Base-by-base conservation (phyloP, 768 basidiomycete genomes). In the Clitopilus hobsonii region DNA sequence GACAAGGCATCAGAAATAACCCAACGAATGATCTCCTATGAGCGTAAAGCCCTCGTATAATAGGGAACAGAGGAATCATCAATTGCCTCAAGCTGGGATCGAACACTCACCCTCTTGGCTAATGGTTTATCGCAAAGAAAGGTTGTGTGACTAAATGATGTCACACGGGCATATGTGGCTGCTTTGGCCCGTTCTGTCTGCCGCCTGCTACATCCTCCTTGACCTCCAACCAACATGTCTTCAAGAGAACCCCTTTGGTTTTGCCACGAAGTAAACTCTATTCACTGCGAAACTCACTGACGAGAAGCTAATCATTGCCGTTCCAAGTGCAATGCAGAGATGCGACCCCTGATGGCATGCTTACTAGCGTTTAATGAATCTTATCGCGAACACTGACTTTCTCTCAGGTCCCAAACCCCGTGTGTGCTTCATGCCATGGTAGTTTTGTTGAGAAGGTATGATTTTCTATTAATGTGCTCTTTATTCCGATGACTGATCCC, bases 261-360 rank as follows among this genome's bases (percentile, higher is more conserved):
- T 62, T 91, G 89, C 60, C 88, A 91, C 64, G 75, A 89, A 72
- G 89, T 85, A 38, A 14, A 72, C 65, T 14, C 29, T 5, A 53
- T 50, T 27, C 41, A 56, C 47, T 18, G 49, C 18, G 20, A 54
- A 55, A 13, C 18, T 38, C 29, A 7, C 53, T 6, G 11, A 38
- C 26, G 49, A 26, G 25, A 25, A 16, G 20, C 51, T 60, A 41
- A 61, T 59, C 51, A 51, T n/a, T n/a, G n/a, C 54, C 49, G 38
- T 53, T n/a, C 16, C 30, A 64, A 94, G 93, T 96, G 94, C 65
- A 79, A 85, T 67, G 84, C 89, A 52, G 91, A 95, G 71, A 94
- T 91, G 91, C 74, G 87, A 52, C 91, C 93, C 1, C 72, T 94
- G 47, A 91, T 89, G 88, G 91, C 92, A 60, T 36, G 76, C 63